phyloP scores from a whole-genome alignment of 2,329 filamentous ascomycete species.

The Paecilomyces sp. region DNA sequence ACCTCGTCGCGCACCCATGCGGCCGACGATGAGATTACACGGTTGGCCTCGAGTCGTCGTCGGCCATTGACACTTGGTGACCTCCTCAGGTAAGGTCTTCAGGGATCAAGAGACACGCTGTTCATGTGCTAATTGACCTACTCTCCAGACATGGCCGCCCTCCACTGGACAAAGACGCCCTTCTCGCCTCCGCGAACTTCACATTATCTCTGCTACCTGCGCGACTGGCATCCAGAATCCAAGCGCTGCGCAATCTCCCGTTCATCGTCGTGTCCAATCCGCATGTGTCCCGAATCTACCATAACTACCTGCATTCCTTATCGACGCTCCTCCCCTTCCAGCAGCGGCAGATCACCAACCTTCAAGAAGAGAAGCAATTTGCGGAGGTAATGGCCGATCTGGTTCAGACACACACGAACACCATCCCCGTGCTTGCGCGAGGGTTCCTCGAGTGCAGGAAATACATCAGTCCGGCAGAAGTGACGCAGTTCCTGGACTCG shows the following conservation, averaged over 20 bases:
- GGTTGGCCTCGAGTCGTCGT: conserved; percentile 68
- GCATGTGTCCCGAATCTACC: conserved; percentile 88
- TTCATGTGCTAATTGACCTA: conserved; percentile 1
- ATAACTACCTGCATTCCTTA: conserved; percentile 90
- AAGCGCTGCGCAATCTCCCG: conserved; percentile 84
- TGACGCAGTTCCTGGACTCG: conserved; percentile 88
- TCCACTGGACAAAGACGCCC: conserved; percentile 69
- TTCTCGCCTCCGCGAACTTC: conserved; percentile 90
- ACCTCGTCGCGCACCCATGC: conserved; percentile 45
- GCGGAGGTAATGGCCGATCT: conserved; percentile 89
- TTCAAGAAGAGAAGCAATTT: conserved; percentile 85
- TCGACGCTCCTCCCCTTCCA: conserved; percentile 84
- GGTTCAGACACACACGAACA: conserved; percentile 91
- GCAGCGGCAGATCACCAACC: conserved; percentile 61
- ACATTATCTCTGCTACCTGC: conserved; percentile 87
- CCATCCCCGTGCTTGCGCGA: conserved; percentile 83
- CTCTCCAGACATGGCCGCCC: conserved; percentile 63
- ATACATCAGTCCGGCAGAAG: conserved; percentile 74
- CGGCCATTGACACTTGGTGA: conserved; percentile 80
- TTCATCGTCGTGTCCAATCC: conserved; percentile 99
- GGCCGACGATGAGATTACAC: conserved; percentile 69
- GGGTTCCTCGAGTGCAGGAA: conserved; percentile 90
- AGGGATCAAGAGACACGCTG: background rate
- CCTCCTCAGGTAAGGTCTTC: conserved; percentile 65
- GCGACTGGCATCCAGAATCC: conserved; percentile 86